Percentiles rank a stretch among this genome's conserved stretches.
Evolutionary conservation across 108 stramenopile species (phyloP).

Genomic region (Fragilariopsis cylindrus): DNA sequence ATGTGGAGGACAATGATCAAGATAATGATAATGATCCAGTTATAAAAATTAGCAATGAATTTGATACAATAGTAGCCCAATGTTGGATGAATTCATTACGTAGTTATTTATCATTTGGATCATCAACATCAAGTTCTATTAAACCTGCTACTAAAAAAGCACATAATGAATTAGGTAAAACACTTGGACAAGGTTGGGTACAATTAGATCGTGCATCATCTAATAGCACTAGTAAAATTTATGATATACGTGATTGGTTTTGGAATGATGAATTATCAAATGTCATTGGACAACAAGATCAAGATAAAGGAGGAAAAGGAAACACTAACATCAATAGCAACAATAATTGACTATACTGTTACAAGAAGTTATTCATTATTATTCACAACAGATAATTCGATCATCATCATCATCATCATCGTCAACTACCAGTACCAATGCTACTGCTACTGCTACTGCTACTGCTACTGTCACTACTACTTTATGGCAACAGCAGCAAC

Average conservation of each 20-base stretch:
- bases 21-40: neutral
- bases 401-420: neutral
- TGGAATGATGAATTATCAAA: conserved; percentile 33
- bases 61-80: conserved; percentile 30
- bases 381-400: too few species aligned
- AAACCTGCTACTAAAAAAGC: neutral
- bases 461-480: too few species aligned
- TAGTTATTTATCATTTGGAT: conserved; percentile 4
- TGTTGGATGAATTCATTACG: conserved; percentile 29
- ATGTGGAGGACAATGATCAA: neutral
- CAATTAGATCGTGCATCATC: conserved; percentile 29
- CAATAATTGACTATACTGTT: too few species aligned
- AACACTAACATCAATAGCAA: too few species aligned
- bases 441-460: conserved; percentile 24
- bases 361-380: neutral
- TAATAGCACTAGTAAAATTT: conserved; percentile 20
- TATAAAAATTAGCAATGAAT: neutral
- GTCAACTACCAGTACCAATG: neutral
- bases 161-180: conserved; percentile 17
- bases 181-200: conserved; percentile 20
- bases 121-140: too few species aligned
- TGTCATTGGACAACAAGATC: neutral
- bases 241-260: conserved; percentile 36
- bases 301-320: neutral
- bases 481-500: too few species aligned